Percentiles rank a stretch among this genome's conserved stretches.
Evolutionary conservation across 805 yeast genomes (phyloP).

Genomic region (Allodekkera sacchari): DNA sequence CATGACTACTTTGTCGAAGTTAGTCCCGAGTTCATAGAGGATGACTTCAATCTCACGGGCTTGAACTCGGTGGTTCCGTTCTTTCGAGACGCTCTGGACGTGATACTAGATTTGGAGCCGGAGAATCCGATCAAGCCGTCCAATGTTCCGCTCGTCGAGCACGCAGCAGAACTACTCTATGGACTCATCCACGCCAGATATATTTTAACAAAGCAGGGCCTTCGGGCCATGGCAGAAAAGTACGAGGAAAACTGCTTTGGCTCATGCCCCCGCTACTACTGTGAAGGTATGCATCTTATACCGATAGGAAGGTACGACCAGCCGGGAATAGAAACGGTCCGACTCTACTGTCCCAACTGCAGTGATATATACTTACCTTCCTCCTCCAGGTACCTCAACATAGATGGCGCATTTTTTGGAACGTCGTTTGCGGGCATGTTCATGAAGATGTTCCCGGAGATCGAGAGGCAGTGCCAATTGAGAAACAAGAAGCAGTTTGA

Average conservation of each 20-base stretch:
- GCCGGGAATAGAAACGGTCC: conserved; percentile 85
- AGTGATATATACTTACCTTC: conserved; percentile 84
- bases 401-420: conserved; percentile 97
- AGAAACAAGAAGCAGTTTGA: conserved; percentile 54
- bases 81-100: conserved; percentile 85
- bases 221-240: conserved; percentile 88
- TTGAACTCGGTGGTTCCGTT: conserved; percentile 77
- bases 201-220: conserved; percentile 81
- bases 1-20: conserved; percentile 92
- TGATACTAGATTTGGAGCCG: conserved; percentile 80
- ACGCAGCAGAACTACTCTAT: conserved; percentile 84
- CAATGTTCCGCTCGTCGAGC: conserved; percentile 70
- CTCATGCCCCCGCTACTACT: conserved; percentile 78
- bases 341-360: conserved; percentile 92
- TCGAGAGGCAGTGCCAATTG: conserved; percentile 64
- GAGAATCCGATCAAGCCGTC: conserved; percentile 49
- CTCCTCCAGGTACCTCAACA: conserved; percentile 74
- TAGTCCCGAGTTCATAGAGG: conserved; percentile 86
- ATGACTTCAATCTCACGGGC: conserved; percentile 93
- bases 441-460: conserved; percentile 84
- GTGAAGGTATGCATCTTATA: conserved; percentile 82
- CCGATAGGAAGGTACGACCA: conserved; percentile 90
- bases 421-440: conserved; percentile 92
- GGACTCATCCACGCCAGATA: conserved; percentile 93
- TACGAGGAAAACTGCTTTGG: conserved; percentile 88